Percentiles rank a stretch among this genome's conserved stretches.
Conservation (phyloP, 257 asterid species). For the Phtheirospermum japonicum region DNA sequence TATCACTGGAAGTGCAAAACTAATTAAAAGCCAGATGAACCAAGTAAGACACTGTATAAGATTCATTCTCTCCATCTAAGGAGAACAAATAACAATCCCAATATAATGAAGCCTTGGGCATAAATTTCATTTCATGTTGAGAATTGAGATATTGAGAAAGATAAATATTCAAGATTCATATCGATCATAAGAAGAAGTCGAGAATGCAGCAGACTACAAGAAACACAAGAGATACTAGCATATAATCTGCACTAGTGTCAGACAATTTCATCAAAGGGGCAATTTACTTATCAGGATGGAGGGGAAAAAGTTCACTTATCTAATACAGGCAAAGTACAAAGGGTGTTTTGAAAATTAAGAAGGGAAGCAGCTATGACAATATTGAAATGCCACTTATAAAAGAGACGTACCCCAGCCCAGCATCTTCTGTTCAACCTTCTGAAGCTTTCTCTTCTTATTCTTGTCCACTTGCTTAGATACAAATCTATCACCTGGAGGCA, state of each 20-base stretch:
- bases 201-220: slow-evolving; percentile 3
- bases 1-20: slow-evolving; percentile 2
- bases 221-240: slow-evolving; percentile 5
- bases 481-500: slow-evolving; percentile 68
- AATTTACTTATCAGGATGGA: background rate
- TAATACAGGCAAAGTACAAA: slow-evolving; percentile 16
- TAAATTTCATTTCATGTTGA: background rate
- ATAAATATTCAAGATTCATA: slow-evolving; percentile 5
- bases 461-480: slow-evolving; percentile 82
- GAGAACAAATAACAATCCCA: background rate
- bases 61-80: background rate
- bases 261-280: slow-evolving; percentile 14
- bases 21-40: background rate
- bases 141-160: background rate
- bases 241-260: slow-evolving; percentile 4
- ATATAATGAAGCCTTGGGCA: background rate
- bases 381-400: slow-evolving; percentile 16
- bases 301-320: background rate
- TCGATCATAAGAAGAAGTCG: background rate
- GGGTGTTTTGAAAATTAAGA: background rate
- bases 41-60: background rate
- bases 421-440: slow-evolving; percentile 89
- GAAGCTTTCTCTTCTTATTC: slow-evolving; percentile 81
- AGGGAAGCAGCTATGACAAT: slow-evolving; percentile 4
- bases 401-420: slow-evolving; percentile 91